Evolutionary conservation across 768 basidiomycete species (phyloP).

Genomic region (Agaricus sinodeliciosus): DNA sequence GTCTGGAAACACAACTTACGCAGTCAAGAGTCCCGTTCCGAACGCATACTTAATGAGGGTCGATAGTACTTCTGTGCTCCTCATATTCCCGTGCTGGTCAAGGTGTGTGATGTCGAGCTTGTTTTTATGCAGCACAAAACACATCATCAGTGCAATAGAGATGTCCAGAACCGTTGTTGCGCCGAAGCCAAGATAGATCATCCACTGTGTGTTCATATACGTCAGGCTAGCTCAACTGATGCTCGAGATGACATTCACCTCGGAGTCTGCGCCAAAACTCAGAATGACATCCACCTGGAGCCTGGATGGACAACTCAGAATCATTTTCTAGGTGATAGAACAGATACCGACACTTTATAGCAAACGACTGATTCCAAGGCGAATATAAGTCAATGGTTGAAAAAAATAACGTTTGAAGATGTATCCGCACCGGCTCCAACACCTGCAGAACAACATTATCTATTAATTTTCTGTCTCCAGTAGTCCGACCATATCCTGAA

Average conservation of each 20-base stretch:
- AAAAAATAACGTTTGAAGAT: background rate
- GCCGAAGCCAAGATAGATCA: slow-evolving; percentile 27
- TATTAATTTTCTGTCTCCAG: background rate
- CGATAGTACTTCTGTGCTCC: slow-evolving; percentile 20
- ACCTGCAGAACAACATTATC: background rate
- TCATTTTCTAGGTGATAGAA: background rate
- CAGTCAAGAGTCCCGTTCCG: slow-evolving; percentile 25
- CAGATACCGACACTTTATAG: background rate
- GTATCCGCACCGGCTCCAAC: background rate
- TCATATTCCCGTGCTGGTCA: background rate
- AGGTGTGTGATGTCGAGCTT: background rate
- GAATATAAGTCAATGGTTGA: background rate
- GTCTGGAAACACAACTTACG: slow-evolving; percentile 12
- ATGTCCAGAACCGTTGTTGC: slow-evolving; percentile 24
- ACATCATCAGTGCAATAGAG: slow-evolving; percentile 25
- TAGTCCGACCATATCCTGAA: too few species aligned
- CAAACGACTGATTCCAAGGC: background rate
- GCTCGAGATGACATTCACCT: background rate
- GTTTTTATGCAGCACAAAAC: slow-evolving; percentile 24
- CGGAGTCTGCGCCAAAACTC: background rate
- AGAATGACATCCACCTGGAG: background rate
- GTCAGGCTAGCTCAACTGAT: background rate
- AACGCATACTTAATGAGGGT: slow-evolving; percentile 25
- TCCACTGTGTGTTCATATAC: slow-evolving; percentile 16
- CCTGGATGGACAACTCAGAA: background rate